Evolutionary conservation across 495 filamentous ascomycete species (phyloP).

Genomic region (Podospora pseudocomata): DNA sequence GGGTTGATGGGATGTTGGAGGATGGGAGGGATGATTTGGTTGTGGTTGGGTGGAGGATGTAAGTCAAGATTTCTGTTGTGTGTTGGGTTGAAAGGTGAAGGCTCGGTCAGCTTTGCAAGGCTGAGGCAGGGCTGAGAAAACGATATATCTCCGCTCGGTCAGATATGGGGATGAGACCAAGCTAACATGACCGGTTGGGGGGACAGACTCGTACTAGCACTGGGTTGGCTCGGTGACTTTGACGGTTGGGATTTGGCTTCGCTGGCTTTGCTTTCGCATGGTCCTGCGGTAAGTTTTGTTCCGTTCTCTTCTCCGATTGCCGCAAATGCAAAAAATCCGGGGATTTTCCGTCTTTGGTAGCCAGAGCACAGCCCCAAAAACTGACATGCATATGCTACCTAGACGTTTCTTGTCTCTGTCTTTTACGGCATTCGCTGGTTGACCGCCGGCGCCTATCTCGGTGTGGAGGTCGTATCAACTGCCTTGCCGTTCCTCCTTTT

Average conservation of each 20-base stretch:
- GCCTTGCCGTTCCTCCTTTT: slow-evolving; percentile 68
- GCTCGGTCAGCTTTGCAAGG: too few species aligned
- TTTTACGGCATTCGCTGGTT: slow-evolving; percentile 66
- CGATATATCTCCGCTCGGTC: not conserved
- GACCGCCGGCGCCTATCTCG: slow-evolving; percentile 54
- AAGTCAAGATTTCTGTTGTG: too few species aligned
- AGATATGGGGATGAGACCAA: slow-evolving; percentile 28
- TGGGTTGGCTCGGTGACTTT: slow-evolving; percentile 67
- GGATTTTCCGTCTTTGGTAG: slow-evolving; percentile 7
- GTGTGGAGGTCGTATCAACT: slow-evolving; percentile 62
- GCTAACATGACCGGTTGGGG: slow-evolving; percentile 21
- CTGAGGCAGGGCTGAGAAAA: not conserved
- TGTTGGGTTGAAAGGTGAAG: too few species aligned
- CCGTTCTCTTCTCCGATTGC: not conserved
- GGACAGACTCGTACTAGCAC: slow-evolving; percentile 58
- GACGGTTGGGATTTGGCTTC: slow-evolving; percentile 69
- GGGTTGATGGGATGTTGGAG: too few species aligned
- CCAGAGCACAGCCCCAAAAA: slow-evolving; percentile 9
- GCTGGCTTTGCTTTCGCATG: slow-evolving; percentile 64
- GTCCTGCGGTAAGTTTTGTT: slow-evolving; percentile 55
- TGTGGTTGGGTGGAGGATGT: too few species aligned
- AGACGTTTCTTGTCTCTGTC: slow-evolving; percentile 63
- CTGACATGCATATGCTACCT: slow-evolving; percentile 19
- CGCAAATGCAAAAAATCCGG: slow-evolving; percentile 12
- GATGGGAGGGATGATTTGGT: too few species aligned